Evolutionary conservation across 257 asterid species (phyloP).

Genomic region (Nemophila menziesii): DNA sequence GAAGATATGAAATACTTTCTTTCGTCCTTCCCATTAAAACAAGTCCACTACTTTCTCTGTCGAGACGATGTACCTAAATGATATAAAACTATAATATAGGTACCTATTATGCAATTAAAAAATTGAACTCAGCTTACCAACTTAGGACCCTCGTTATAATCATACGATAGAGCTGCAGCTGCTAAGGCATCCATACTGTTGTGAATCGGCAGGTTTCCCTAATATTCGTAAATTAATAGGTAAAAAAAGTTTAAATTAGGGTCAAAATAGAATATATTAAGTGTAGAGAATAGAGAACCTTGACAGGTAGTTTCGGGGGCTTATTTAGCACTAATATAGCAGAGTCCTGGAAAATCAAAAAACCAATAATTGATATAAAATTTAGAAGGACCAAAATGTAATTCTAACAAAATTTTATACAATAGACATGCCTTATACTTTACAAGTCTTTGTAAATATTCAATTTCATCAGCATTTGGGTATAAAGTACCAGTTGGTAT

Average conservation of each 20-base stretch:
- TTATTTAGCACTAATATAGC: constrained; percentile 75
- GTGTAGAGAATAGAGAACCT: constrained; percentile 35
- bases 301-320: constrained; percentile 90
- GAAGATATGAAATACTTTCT: constrained; percentile 73
- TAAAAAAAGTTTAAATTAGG: constrained; percentile 2
- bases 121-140: constrained; percentile 35
- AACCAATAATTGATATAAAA: constrained; percentile 12
- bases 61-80: constrained; percentile 90
- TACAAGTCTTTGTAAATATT: constrained; percentile 69
- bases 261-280: constrained; percentile 1
- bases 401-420: neutral
- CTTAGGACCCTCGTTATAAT: constrained; percentile 85
- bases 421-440: constrained; percentile 55
- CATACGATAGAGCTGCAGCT: constrained; percentile 83
- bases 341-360: constrained; percentile 53
- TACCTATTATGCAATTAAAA: too few relatives aligned
- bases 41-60: constrained; percentile 93
- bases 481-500: constrained; percentile 73
- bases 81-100: too few relatives aligned
- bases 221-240: constrained; percentile 11
- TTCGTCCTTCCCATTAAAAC: constrained; percentile 79
- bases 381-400: neutral
- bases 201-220: constrained; percentile 78
- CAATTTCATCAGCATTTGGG: constrained; percentile 96
- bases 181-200: constrained; percentile 99